Percentiles rank a stretch among this genome's conserved stretches.
phyloP scores from a whole-genome alignment of 805 yeast genomes.

The Candida tibetensis region DNA sequence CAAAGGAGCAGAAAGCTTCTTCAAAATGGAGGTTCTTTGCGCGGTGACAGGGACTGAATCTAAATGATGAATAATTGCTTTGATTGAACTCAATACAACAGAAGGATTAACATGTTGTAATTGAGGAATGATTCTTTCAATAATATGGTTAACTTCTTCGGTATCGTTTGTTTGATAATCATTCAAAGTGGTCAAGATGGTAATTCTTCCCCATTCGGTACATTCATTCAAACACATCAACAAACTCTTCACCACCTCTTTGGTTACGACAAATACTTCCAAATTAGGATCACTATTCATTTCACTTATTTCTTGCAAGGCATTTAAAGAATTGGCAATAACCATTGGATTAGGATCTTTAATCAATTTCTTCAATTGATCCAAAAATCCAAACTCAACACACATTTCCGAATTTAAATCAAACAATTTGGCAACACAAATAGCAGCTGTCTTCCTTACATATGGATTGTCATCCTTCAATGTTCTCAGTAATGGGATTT shows the following conservation, averaged over 20 bases:
- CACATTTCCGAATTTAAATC: constrained; percentile 81
- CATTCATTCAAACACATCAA: constrained; percentile 89
- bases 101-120: constrained; percentile 96
- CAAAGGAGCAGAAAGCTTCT: constrained; percentile 78
- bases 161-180: constrained; percentile 58
- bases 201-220: constrained; percentile 98
- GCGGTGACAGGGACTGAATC: constrained; percentile 45
- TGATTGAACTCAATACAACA: constrained; percentile 82
- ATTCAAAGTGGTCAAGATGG: constrained; percentile 77
- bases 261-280: constrained; percentile 36
- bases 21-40: constrained; percentile 46
- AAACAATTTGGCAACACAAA: constrained; percentile 92
- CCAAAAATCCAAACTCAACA: constrained; percentile 81
- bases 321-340: constrained; percentile 87
- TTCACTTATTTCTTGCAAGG: constrained; percentile 79
- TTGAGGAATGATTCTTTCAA: constrained; percentile 90
- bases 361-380: constrained; percentile 60
- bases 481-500: constrained; percentile 81
- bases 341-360: constrained; percentile 96
- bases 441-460: constrained; percentile 95
- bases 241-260: constrained; percentile 54
- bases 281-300: constrained; percentile 51
- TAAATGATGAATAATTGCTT: constrained; percentile 71
- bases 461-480: constrained; percentile 92
- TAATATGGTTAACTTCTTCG: constrained; percentile 75